These are phyloP conservation scores for Bolboschoenoplectus hybrid DNA, from an alignment of 202 grass and related monocot species.

Conservation along the genomic window DNA sequence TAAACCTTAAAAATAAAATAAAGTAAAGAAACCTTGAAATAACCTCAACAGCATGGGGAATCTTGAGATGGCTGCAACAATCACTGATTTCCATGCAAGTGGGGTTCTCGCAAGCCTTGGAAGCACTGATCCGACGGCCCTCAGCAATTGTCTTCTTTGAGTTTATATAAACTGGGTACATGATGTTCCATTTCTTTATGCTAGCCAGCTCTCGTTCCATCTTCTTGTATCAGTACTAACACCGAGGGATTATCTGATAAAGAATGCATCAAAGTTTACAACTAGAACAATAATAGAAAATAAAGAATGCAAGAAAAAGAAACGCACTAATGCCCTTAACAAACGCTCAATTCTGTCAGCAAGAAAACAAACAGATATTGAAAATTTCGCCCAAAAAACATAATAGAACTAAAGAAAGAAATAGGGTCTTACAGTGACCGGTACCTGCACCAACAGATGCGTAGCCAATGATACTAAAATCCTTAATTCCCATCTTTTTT, in stretches of 20 bases:
- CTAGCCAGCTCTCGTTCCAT: constrained; percentile 30
- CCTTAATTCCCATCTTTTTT: neutral
- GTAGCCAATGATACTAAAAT: neutral
- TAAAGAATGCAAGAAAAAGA: neutral
- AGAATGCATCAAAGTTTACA: neutral
- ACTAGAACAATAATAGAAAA: neutral
- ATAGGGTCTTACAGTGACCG: neutral
- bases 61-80: constrained; percentile 72
- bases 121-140: constrained; percentile 65
- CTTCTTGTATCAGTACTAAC: neutral
- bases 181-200: constrained; percentile 91
- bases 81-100: constrained; percentile 89
- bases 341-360: neutral
- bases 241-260: neutral
- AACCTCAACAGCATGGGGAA: constrained; percentile 75
- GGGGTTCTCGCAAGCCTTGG: constrained; percentile 83
- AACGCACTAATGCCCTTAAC: neutral
- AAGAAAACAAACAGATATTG: neutral
- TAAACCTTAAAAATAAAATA: neutral
- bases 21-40: constrained; percentile 11
- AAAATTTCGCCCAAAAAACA: neutral
- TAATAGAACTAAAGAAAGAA: neutral
- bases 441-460: neutral
- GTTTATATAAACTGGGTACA: constrained; percentile 94
- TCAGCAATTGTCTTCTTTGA: constrained; percentile 91